Evolutionary conservation across 805 yeast genomes (phyloP).

Genomic region (Schwanniomyces pseudopolymorphus): DNA sequence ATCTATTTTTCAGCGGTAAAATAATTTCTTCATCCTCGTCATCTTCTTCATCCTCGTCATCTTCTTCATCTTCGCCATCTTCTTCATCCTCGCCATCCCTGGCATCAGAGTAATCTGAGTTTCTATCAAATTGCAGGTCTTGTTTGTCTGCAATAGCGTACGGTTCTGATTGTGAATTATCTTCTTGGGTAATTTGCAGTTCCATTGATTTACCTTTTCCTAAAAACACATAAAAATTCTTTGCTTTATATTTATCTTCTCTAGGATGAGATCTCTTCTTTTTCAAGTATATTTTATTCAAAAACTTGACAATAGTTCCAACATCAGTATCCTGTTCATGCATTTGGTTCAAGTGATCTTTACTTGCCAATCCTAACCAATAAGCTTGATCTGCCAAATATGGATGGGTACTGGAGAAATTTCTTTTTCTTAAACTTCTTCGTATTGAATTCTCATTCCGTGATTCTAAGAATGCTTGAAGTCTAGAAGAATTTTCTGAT

Average conservation of each 20-base stretch:
- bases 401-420: slow-evolving; percentile 45
- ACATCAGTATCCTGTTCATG: slow-evolving; percentile 34
- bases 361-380: slow-evolving; percentile 38
- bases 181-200: slow-evolving; percentile 2
- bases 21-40: slow-evolving; percentile 3
- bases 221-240: slow-evolving; percentile 36
- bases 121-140: not conserved
- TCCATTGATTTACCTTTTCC: slow-evolving; percentile 17
- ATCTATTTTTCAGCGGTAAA: not conserved
- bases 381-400: slow-evolving; percentile 46
- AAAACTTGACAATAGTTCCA: slow-evolving; percentile 29
- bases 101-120: not conserved
- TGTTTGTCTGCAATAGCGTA: not conserved
- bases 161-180: slow-evolving; percentile 1
- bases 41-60: too few species aligned
- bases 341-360: slow-evolving; percentile 36
- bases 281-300: slow-evolving; percentile 34
- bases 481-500: slow-evolving; percentile 2
- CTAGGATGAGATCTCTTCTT: slow-evolving; percentile 32
- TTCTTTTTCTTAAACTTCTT: slow-evolving; percentile 38
- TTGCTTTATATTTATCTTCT: slow-evolving; percentile 39
- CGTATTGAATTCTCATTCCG: slow-evolving; percentile 9
- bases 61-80: too few species aligned
- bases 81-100: slow-evolving; percentile 9
- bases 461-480: slow-evolving; percentile 8